A percentile compares a stretch with the other conserved stretches of the same genome.
These are phyloP conservation scores for Rosa chinensis DNA, from an alignment of 306 rosid genomes.

Conservation along the genomic window DNA sequence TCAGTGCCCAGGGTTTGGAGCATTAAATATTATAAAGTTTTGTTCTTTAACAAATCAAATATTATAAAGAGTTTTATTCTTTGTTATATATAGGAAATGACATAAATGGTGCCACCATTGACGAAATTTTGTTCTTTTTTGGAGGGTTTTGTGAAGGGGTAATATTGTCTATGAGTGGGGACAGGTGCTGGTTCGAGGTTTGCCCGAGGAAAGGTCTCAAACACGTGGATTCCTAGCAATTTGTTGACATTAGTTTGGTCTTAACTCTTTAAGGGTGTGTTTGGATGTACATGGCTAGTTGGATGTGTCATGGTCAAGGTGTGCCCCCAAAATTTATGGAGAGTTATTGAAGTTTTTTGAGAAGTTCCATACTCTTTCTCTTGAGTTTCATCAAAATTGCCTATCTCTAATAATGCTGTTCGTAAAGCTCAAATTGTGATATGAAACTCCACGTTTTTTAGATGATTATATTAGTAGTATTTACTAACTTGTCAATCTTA, in stretches of 20 bases:
- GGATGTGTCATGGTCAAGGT: neutral
- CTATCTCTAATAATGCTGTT: too few species aligned
- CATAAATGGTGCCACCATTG: slow-evolving; percentile 13
- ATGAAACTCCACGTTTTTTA: too few species aligned
- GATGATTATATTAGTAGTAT: too few species aligned
- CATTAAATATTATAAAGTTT: slow-evolving; percentile 9
- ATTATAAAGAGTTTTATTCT: slow-evolving; percentile 5
- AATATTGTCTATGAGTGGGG: neutral
- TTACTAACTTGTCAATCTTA: too few species aligned
- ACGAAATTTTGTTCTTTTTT: neutral
- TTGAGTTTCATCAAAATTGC: too few species aligned
- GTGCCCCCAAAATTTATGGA: neutral
- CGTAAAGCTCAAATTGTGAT: too few species aligned
- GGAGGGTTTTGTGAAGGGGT: neutral
- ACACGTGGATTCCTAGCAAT: slow-evolving; percentile 18
- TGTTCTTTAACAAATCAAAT: neutral
- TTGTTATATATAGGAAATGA: slow-evolving; percentile 1
- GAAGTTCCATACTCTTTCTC: too few species aligned
- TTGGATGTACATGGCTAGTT: neutral
- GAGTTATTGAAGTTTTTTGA: neutral
- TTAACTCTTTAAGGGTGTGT: neutral
- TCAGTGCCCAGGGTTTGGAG: neutral
- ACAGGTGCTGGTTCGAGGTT: slow-evolving; percentile 16
- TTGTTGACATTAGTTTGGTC: neutral
- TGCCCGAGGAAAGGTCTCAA: neutral